These are phyloP conservation scores for Phyllostachys edulis DNA, from an alignment of 176 grass and related monocot genomes.

Conservation along the genomic window DNA sequence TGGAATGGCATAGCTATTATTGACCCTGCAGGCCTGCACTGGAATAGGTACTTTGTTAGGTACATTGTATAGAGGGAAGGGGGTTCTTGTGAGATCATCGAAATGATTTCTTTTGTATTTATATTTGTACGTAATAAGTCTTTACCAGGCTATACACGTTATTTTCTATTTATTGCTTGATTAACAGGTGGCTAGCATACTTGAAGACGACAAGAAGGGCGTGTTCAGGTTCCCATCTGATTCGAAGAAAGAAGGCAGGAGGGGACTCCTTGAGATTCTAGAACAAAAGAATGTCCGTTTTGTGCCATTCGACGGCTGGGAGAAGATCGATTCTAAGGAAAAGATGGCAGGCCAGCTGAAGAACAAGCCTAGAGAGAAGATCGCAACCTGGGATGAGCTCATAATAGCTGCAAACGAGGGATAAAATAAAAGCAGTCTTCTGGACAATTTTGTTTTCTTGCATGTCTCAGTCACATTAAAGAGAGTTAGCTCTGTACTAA, in stretches of 20 bases:
- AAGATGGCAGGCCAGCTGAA: conserved; percentile 47
- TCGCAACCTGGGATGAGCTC: conserved; percentile 64
- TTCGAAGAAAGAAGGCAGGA: conserved; percentile 51
- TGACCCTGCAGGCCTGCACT: background rate
- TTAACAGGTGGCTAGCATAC: conserved; percentile 69
- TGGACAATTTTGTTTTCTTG: background rate
- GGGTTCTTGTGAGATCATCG: background rate
- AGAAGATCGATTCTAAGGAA: conserved; percentile 72
- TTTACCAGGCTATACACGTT: background rate
- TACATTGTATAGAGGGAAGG: background rate
- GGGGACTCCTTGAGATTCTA: conserved; percentile 58
- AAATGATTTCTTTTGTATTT: background rate
- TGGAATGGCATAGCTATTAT: background rate
- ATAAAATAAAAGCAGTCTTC: background rate
- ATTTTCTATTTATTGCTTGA: background rate
- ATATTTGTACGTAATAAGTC: background rate
- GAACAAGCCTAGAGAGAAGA: conserved; percentile 78
- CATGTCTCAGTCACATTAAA: background rate
- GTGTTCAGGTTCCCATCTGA: background rate
- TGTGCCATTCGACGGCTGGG: conserved; percentile 64
- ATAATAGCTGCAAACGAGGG: conserved; percentile 37
- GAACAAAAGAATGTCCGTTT: conserved; percentile 51
- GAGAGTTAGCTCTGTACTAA: background rate
- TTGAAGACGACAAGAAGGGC: conserved; percentile 70
- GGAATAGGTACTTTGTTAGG: background rate